Evolutionary conservation across 192 early-diverging fungal genomes (phyloP).

Genomic region (Coemansia pectinata): DNA sequence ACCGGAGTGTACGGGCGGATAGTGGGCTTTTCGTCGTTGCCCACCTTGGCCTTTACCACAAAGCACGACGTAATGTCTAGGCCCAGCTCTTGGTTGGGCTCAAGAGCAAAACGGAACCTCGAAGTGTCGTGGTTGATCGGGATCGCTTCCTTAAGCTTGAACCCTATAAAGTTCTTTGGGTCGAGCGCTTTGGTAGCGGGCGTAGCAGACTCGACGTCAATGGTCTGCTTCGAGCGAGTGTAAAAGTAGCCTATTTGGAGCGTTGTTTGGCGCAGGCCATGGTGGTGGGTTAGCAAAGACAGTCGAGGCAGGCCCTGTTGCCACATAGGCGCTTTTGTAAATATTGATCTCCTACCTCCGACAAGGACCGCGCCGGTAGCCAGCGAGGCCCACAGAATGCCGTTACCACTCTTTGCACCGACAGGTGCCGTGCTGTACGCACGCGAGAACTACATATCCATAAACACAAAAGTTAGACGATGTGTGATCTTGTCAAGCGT

Average conservation of each 20-base stretch:
- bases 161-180: slow-evolving; percentile 43
- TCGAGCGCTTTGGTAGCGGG: slow-evolving; percentile 40
- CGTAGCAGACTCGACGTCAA: neutral
- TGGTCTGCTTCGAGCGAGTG: slow-evolving; percentile 29
- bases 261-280: slow-evolving; percentile 9
- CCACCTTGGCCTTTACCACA: slow-evolving; percentile 65
- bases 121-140: slow-evolving; percentile 74
- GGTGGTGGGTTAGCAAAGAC: neutral
- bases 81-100: slow-evolving; percentile 66
- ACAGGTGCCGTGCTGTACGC: slow-evolving; percentile 44
- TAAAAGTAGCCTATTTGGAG: slow-evolving; percentile 48
- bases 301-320: neutral
- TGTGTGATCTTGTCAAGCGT: neutral
- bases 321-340: neutral
- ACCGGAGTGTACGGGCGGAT: slow-evolving; percentile 87
- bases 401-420: slow-evolving; percentile 24
- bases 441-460: slow-evolving; percentile 33
- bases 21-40: slow-evolving; percentile 62
- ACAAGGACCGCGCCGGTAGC: slow-evolving; percentile 48
- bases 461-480: neutral
- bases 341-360: slow-evolving; percentile 38
- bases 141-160: slow-evolving; percentile 49
- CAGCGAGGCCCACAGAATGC: slow-evolving; percentile 44
- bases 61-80: slow-evolving; percentile 77
- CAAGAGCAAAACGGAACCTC: slow-evolving; percentile 68